These are phyloP conservation scores for Glutinoglossum americanum DNA, from an alignment of 495 filamentous ascomycete genomes.

Conservation along the genomic window DNA sequence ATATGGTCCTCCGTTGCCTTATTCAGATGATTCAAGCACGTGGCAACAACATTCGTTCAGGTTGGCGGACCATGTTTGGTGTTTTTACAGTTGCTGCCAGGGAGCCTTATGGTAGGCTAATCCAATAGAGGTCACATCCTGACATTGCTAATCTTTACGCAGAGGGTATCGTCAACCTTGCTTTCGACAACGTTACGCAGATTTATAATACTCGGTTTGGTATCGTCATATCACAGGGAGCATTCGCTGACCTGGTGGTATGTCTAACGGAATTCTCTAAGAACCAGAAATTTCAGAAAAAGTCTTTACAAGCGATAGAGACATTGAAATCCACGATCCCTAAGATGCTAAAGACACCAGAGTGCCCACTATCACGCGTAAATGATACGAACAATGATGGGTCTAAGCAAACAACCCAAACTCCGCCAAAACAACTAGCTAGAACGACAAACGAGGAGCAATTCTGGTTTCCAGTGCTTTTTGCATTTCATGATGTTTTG, in stretches of 20 bases:
- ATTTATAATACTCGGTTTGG: conserved; percentile 97
- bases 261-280: conserved; percentile 97
- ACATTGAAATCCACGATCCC: conserved; percentile 75
- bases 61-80: conserved; percentile 98
- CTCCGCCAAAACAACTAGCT: conserved; percentile 24
- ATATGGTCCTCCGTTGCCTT: conserved; percentile 91
- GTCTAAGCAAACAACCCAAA: conserved; percentile 13
- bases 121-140: conserved; percentile 8
- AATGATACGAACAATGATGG: conserved; percentile 16
- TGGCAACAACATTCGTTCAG: conserved; percentile 87
- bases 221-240: conserved; percentile 85
- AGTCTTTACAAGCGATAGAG: conserved; percentile 90
- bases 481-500: conserved; percentile 94
- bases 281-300: conserved; percentile 94
- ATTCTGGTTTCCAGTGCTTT: conserved; percentile 94
- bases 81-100: conserved; percentile 90
- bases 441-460: conserved; percentile 75
- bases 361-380: conserved; percentile 62
- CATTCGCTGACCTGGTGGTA: conserved; percentile 88
- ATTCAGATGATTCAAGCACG: conserved; percentile 97
- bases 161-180: conserved; percentile 90
- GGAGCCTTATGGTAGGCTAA: conserved; percentile 52
- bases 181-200: conserved; percentile 89
- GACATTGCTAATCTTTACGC: conserved; percentile 5
- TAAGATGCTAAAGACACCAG: conserved; percentile 85